phyloP scores from a whole-genome alignment of 2,329 filamentous ascomycete genomes.

The Shiraia bambusicola region DNA sequence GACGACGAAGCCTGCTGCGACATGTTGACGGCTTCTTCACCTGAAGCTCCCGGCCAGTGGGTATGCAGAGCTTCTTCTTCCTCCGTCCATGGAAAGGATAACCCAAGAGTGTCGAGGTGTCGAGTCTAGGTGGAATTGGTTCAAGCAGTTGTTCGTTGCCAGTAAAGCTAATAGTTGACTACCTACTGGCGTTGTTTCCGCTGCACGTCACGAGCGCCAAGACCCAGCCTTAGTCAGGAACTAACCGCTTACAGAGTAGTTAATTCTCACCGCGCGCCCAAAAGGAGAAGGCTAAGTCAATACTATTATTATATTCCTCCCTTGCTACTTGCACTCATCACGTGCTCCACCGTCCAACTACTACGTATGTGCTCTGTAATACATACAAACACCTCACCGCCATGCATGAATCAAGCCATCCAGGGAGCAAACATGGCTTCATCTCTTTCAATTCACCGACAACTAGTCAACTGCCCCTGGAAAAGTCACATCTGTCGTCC shows the following conservation, averaged over 20 bases:
- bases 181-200: conserved; percentile 17
- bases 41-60: conserved; percentile 34
- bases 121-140: conserved; percentile 14
- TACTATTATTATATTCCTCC: no score
- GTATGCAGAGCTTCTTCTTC: conserved; percentile 16
- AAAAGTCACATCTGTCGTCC: no score
- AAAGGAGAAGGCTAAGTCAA: not conserved
- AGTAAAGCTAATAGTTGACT: no score
- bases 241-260: no score
- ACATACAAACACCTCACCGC: no score
- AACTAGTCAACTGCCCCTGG: no score
- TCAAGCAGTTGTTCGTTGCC: conserved; percentile 8
- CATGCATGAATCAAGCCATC: no score
- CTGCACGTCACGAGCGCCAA: conserved; percentile 22
- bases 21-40: conserved; percentile 44
- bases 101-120: conserved; percentile 11
- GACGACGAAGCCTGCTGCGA: conserved; percentile 37
- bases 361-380: no score
- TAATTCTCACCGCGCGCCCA: conserved; percentile 7
- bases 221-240: conserved; percentile 16
- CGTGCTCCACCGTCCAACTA: no score
- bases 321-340: no score
- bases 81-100: conserved; percentile 39
- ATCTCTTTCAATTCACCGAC: no score
- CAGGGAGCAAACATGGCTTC: no score